Evolutionary conservation across 2,329 filamentous ascomycete species (phyloP).

Genomic region (Teratosphaeria gauchensis): DNA sequence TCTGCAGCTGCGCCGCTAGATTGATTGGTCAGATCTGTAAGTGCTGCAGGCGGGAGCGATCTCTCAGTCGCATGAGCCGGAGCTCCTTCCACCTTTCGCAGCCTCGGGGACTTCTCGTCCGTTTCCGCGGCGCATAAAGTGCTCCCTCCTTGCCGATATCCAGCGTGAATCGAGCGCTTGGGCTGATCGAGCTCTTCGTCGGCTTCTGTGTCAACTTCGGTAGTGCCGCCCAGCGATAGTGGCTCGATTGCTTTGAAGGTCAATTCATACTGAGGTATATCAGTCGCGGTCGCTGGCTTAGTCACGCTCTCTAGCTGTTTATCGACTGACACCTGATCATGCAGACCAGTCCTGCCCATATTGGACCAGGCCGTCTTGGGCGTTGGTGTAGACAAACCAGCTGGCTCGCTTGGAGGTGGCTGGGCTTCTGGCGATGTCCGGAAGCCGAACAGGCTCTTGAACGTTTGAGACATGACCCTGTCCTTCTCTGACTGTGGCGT

Average conservation of each 20-base stretch:
- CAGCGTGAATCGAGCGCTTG: neutral
- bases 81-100: neutral
- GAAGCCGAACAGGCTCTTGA: slow-evolving; percentile 23
- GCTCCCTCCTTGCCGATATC: neutral
- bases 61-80: neutral
- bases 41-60: neutral
- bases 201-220: neutral
- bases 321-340: neutral
- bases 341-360: neutral
- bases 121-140: neutral
- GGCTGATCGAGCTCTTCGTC: neutral
- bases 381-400: neutral
- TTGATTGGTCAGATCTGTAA: neutral
- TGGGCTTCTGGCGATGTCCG: slow-evolving; percentile 11
- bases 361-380: neutral
- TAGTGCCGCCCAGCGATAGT: neutral
- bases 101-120: neutral
- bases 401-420: neutral
- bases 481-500: slow-evolving; percentile 22
- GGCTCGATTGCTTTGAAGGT: neutral
- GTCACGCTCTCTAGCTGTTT: neutral
- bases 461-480: slow-evolving; percentile 20
- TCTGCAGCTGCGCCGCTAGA: neutral
- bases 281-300: neutral
- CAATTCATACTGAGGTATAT: neutral